phyloP scores from a whole-genome alignment of 2,329 filamentous ascomycete species.

The Talaromyces sp. region DNA sequence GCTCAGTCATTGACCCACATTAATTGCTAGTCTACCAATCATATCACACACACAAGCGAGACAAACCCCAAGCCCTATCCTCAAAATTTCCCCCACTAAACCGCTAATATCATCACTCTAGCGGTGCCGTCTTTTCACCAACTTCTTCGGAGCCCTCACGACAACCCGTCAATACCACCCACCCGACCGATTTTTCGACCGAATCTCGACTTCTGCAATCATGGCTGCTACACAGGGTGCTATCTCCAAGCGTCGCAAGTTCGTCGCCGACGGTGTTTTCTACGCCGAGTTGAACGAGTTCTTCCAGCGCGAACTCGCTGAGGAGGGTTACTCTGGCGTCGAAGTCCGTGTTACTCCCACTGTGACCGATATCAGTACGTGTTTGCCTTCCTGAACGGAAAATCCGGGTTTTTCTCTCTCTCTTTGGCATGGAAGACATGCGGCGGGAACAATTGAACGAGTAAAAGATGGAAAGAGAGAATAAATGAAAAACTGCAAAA shows the following conservation, averaged over 20 bases:
- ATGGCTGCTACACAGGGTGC: constrained; percentile 52
- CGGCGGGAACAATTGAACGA: constrained; percentile 11
- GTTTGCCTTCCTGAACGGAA: constrained; percentile 19
- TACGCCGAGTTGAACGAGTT: constrained; percentile 99
- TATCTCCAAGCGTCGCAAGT: constrained; percentile 60
- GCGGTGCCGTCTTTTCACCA: constrained; percentile 24
- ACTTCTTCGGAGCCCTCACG: constrained; percentile 24
- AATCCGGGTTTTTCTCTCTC: no score
- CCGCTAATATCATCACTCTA: constrained; percentile 13
- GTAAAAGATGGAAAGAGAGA: background rate
- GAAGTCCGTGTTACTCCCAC: constrained; percentile 99
- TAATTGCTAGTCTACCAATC: constrained; percentile 13
- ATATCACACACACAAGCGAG: constrained; percentile 31
- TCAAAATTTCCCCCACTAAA: constrained; percentile 39
- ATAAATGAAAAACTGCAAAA: background rate
- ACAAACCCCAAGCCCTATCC: constrained; percentile 39
- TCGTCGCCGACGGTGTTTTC: constrained; percentile 98
- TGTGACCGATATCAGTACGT: constrained; percentile 93
- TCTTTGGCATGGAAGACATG: constrained; percentile 14
- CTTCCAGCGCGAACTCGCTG: constrained; percentile 99
- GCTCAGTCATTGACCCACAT: background rate
- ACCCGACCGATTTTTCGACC: constrained; percentile 28
- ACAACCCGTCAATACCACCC: constrained; percentile 26
- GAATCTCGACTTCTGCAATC: constrained; percentile 33
- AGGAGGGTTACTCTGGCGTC: constrained; percentile 99